Percentiles rank a stretch among this genome's conserved stretches.
Conservation (phyloP, 108 stramenopile species). For the Cylindrotheca closterium region DNA sequence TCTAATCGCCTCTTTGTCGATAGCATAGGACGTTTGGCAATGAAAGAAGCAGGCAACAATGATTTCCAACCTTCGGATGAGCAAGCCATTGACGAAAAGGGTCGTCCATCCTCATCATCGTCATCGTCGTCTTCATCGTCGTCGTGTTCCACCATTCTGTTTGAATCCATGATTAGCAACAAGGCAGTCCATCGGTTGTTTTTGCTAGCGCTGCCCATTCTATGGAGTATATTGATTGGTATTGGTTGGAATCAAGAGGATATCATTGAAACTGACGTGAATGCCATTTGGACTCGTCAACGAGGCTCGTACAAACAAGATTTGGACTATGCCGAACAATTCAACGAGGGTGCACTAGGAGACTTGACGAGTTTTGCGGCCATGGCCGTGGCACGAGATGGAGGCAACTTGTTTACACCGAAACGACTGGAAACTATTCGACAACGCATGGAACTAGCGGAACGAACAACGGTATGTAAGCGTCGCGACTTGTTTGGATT, state of each 20-base stretch:
- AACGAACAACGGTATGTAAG: constrained; percentile 36
- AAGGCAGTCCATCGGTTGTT: no score
- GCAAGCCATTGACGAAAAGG: no score
- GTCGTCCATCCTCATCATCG: no score
- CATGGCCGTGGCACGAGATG: constrained; percentile 34
- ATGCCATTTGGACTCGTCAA: constrained; percentile 36
- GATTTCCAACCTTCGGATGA: no score
- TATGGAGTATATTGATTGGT: constrained; percentile 23
- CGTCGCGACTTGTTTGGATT: neutral
- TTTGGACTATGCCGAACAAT: constrained; percentile 22
- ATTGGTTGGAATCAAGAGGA: constrained; percentile 31
- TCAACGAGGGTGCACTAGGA: constrained; percentile 6
- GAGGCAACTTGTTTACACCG: constrained; percentile 30
- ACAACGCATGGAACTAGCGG: constrained; percentile 30
- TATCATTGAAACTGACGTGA: constrained; percentile 33
- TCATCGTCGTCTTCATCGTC: no score
- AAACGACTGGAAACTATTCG: constrained; percentile 30
- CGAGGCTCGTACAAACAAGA: constrained; percentile 23
- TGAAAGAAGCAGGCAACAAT: no score
- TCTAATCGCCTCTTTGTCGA: no score
- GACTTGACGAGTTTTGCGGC: constrained; percentile 21
- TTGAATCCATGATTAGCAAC: no score
- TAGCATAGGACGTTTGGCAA: no score
- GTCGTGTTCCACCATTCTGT: no score
- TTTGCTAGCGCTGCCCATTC: constrained; percentile 26